Conservation (phyloP, 495 filamentous ascomycete species). For the Tetracladium setigerum region DNA sequence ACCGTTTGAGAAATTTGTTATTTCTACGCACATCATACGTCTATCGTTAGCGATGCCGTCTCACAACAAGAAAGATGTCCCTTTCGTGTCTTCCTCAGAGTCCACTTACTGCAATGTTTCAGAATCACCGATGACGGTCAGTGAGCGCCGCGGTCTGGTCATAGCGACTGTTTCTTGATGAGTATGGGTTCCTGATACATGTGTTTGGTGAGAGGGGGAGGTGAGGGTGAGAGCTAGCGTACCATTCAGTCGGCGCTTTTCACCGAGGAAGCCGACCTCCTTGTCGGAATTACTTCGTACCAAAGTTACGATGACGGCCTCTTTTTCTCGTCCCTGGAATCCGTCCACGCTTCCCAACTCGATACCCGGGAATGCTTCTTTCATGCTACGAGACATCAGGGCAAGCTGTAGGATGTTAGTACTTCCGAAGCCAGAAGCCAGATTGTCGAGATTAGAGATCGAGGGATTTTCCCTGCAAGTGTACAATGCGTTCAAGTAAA, state of each 20-base stretch:
- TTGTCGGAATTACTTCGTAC: slow-evolving; percentile 81
- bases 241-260: slow-evolving; percentile 90
- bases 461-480: no score
- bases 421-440: no score
- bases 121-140: slow-evolving; percentile 87
- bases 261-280: slow-evolving; percentile 91
- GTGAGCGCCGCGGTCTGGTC: slow-evolving; percentile 84
- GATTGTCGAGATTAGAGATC: no score
- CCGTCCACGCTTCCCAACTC: slow-evolving; percentile 94
- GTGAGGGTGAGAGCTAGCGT: slow-evolving; percentile 3
- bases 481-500: no score
- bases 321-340: slow-evolving; percentile 96
- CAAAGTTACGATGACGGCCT: slow-evolving; percentile 83
- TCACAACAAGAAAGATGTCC: slow-evolving; percentile 1
- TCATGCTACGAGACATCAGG: slow-evolving; percentile 63
- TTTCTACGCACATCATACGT: slow-evolving; percentile 42
- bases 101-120: slow-evolving; percentile 53
- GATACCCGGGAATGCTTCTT: slow-evolving; percentile 71
- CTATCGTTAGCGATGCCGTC: slow-evolving; percentile 12
- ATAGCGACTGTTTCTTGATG: slow-evolving; percentile 63
- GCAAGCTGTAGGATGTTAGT: slow-evolving; percentile 44
- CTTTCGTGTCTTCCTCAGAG: not conserved
- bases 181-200: not conserved
- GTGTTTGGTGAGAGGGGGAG: slow-evolving; percentile 6
- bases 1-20: slow-evolving; percentile 73